Percentiles rank a stretch among this genome's conserved stretches.
Conservation (phyloP, 78 protist genomes). For the Ministeria vibrans region DNA sequence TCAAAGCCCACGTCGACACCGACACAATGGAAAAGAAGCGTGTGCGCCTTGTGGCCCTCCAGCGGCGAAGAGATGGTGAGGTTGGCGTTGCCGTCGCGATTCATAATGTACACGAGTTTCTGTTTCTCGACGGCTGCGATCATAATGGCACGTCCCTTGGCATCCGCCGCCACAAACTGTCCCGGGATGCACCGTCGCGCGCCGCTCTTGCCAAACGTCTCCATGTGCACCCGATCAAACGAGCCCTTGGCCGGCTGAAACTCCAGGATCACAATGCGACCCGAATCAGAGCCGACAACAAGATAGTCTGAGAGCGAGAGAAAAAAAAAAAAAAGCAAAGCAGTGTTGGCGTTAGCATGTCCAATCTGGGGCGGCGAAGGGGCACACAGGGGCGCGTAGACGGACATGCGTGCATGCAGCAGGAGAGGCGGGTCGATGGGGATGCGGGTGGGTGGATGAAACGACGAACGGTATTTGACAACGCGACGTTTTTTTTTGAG, state of each 20-base stretch:
- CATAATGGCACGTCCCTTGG: constrained; percentile 96
- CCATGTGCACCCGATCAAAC: constrained; percentile 78
- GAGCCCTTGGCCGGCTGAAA: constrained; percentile 36
- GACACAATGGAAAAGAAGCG: constrained; percentile 55
- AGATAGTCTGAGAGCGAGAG: constrained; percentile 60
- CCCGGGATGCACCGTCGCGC: constrained; percentile 94
- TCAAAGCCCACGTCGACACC: constrained; percentile 96
- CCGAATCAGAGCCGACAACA: constrained; percentile 89
- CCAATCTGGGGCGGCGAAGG: background rate
- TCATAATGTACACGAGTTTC: constrained; percentile 90
- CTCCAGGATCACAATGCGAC: constrained; percentile 81
- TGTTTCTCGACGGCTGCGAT: constrained; percentile 93
- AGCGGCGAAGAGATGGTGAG: constrained; percentile 90
- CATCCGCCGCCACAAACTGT: constrained; percentile 92
- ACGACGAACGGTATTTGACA: background rate
- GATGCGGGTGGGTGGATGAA: background rate
- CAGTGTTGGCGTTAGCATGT: constrained; percentile 5
- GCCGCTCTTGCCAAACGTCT: constrained; percentile 93
- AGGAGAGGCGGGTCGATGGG: constrained; percentile 7
- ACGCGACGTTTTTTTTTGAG: background rate
- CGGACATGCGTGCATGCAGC: background rate
- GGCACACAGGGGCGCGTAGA: background rate
- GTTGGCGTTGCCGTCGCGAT: constrained; percentile 73
- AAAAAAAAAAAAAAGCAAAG: too few relatives aligned
- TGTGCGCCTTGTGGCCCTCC: constrained; percentile 88